Evolutionary conservation across 1,139 yeast genomes (phyloP), one percentile per base, ranked within the genome.

Genomic region (Lizanozyma gosingica): DNA sequence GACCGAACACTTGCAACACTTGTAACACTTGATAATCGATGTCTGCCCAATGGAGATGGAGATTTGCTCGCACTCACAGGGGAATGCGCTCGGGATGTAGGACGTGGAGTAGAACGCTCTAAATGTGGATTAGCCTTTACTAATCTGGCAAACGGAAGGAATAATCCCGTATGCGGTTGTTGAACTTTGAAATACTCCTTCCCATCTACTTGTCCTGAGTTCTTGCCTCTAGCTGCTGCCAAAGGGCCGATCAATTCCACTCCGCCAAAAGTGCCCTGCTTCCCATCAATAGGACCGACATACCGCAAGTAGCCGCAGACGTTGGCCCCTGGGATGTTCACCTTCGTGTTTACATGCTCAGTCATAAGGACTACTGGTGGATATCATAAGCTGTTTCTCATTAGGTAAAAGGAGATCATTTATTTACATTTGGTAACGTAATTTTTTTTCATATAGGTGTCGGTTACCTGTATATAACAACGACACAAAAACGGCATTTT

Each of bases 261-360:
- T 1, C 98, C 98, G 3, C 90, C 96, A 63, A 82, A 92, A n/a
- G 70, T 65, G 0, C 96, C 96, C 18, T 49, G 47, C 52, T 85
- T 87, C 22, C 83, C 83, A 29, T 78, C 74, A 17, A 92, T 86
- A 1, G 75, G 65, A 1, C 97, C 97, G 18, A 80, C 67, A 57
- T 76, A 92, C 47, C 80, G 69, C 40, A 92, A 65, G 14, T 80
- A 67, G 1, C 94, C 97, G 37, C 56, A 52, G 8, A 71, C 72
- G 8, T 71, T 57, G 8, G 76, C 65, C 0, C 75, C 74, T 2
- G 76, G 76, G 15, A 70, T 63, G 34, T 55, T 52, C 14, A 70
- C 72, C 39, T 59, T 59, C 15, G 59, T 48, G 4, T 22, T 6
- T 6, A 22, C 9, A 22, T 22, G 11, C 9, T 22, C 29, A 22